phyloP scores from a whole-genome alignment of 208 protist genomes.

The Trypanosoma rangeli region DNA sequence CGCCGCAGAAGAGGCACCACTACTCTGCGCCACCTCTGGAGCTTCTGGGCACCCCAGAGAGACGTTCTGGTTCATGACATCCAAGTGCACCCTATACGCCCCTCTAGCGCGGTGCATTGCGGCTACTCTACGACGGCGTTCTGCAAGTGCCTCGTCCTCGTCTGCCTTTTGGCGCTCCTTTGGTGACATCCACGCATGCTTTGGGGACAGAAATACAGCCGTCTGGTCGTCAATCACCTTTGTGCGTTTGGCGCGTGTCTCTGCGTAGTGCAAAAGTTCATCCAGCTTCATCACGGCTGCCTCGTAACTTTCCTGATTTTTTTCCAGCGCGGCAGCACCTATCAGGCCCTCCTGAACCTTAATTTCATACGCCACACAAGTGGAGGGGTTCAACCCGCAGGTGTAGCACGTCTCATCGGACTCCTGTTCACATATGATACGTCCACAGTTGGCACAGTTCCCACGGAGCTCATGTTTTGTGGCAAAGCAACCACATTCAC shows the following conservation, averaged over 20 bases:
- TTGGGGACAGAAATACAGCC: slow-evolving; percentile 62
- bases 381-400: slow-evolving; percentile 70
- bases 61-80: slow-evolving; percentile 82
- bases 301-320: slow-evolving; percentile 66
- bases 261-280: slow-evolving; percentile 72
- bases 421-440: slow-evolving; percentile 91
- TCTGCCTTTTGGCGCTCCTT: slow-evolving; percentile 54
- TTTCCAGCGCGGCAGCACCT: slow-evolving; percentile 60
- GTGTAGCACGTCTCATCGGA: slow-evolving; percentile 75
- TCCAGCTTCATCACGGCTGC: slow-evolving; percentile 68
- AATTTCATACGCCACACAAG: slow-evolving; percentile 81
- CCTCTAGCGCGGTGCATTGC: slow-evolving; percentile 60
- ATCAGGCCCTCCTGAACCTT: slow-evolving; percentile 75
- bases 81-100: slow-evolving; percentile 72
- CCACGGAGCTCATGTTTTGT: slow-evolving; percentile 69
- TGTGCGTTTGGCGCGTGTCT: slow-evolving; percentile 70
- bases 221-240: slow-evolving; percentile 89
- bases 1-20: slow-evolving; percentile 8
- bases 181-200: slow-evolving; percentile 78
- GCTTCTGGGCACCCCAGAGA: slow-evolving; percentile 44
- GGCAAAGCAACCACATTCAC: slow-evolving; percentile 90
- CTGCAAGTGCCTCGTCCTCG: slow-evolving; percentile 48
- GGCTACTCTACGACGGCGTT: slow-evolving; percentile 53
- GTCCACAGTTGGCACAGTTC: slow-evolving; percentile 89
- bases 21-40: neutral